Percentiles rank a stretch among this genome's conserved stretches.
Conservation (phyloP, 441 rosid species). For the Pelargonium myrrhifolium region DNA sequence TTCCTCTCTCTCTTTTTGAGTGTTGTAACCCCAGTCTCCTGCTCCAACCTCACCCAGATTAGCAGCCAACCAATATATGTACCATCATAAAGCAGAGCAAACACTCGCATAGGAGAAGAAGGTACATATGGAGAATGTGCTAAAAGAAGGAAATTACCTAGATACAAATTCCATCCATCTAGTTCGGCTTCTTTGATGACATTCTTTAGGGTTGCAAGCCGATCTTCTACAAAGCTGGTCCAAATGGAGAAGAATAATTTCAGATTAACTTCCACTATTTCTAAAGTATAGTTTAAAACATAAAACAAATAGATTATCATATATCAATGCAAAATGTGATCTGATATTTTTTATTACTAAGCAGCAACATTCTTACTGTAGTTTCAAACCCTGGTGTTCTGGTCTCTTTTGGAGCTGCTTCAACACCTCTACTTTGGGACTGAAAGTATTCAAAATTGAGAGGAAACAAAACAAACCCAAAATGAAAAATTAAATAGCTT, state of each 20-base stretch:
- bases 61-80: slow-evolving; percentile 10
- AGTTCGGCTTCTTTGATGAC: slow-evolving; percentile 76
- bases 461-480: slow-evolving; percentile 7
- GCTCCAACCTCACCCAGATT: slow-evolving; percentile 22
- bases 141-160: slow-evolving; percentile 35
- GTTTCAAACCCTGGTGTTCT: slow-evolving; percentile 61
- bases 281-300: not conserved
- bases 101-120: not conserved
- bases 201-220: slow-evolving; percentile 81
- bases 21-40: slow-evolving; percentile 95
- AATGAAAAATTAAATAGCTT: not conserved
- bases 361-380: slow-evolving; percentile 46
- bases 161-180: slow-evolving; percentile 78
- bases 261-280: not conserved
- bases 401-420: slow-evolving; percentile 74
- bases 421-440: slow-evolving; percentile 82
- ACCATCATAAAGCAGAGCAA: not conserved
- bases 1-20: slow-evolving; percentile 70
- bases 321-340: not conserved
- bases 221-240: slow-evolving; percentile 85
- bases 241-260: slow-evolving; percentile 16
- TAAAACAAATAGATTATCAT: not conserved
- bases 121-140: not conserved
- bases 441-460: slow-evolving; percentile 23
- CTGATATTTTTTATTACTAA: not conserved